Evolutionary conservation across 2,329 filamentous ascomycete species (phyloP).

Genomic region (Fusarium falciforme): DNA sequence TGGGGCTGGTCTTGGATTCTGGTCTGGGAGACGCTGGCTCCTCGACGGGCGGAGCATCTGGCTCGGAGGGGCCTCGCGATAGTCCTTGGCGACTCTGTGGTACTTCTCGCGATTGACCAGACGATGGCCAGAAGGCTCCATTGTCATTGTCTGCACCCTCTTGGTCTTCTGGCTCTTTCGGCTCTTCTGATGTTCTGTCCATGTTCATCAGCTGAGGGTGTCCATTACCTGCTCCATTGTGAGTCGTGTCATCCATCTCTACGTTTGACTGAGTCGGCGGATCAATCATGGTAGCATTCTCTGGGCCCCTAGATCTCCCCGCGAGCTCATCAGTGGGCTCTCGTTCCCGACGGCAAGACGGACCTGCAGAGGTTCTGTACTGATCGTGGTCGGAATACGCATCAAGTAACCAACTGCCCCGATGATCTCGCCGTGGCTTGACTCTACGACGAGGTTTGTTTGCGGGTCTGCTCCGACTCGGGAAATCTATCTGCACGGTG

Average conservation of each 20-base stretch:
- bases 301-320: rapidly evolving
- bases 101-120: not conserved
- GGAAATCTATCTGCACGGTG: not conserved
- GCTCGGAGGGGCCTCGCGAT: not conserved
- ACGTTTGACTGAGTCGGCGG: not conserved
- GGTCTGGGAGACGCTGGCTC: not conserved
- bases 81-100: not conserved
- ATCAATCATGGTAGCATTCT: not conserved
- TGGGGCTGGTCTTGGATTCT: not conserved
- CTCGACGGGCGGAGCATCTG: not conserved
- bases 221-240: not conserved
- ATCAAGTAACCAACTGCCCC: not conserved
- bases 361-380: not conserved
- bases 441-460: not conserved
- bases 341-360: not conserved
- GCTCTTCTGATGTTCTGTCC: not conserved
- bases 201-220: not conserved
- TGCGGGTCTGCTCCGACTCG: rapidly evolving
- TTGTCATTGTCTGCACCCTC: not conserved
- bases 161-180: not conserved
- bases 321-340: not conserved
- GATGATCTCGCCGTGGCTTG: not conserved
- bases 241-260: not conserved
- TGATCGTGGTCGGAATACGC: not conserved
- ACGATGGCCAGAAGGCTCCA: no score